Evolutionary conservation across 306 rosid species (phyloP).

Genomic region (Glycyrrhiza uralensis): DNA sequence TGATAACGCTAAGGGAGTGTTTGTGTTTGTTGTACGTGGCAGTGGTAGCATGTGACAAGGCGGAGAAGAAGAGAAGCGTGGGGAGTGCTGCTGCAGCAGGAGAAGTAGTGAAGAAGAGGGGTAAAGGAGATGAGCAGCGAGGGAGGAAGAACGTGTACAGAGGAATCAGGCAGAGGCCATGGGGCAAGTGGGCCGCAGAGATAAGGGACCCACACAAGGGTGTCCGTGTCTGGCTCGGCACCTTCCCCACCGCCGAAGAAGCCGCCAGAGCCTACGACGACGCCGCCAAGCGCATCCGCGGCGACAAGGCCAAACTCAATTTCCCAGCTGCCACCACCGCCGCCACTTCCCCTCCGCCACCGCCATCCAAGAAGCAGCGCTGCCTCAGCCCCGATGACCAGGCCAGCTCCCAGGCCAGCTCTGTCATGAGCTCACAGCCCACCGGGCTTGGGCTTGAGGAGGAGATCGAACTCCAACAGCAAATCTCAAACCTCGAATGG

Average conservation of each 20-base stretch:
- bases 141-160: conserved; percentile 70
- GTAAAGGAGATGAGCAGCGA: not conserved
- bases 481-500: conserved; percentile 59
- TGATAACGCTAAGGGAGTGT: not conserved
- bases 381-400: conserved; percentile 30
- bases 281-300: conserved; percentile 86
- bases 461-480: conserved; percentile 43
- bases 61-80: conserved; percentile 33
- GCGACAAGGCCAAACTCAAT: conserved; percentile 92
- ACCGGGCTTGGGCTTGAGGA: not conserved
- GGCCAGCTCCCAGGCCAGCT: not conserved
- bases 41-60: conserved; percentile 19
- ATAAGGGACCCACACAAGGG: conserved; percentile 95
- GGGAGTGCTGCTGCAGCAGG: not conserved
- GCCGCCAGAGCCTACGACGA: conserved; percentile 84
- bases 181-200: conserved; percentile 99
- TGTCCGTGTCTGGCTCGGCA: conserved; percentile 92
- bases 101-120: not conserved
- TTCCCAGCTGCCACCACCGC: conserved; percentile 21
- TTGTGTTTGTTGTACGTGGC: not conserved
- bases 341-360: not conserved
- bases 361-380: conserved; percentile 44
- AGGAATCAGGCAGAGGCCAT: conserved; percentile 92
- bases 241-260: conserved; percentile 78
- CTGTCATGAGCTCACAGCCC: too few relatives aligned